Base-by-base conservation (phyloP, 1,139 yeast genomes). In the Sugiyamaella neomexicana region DNA sequence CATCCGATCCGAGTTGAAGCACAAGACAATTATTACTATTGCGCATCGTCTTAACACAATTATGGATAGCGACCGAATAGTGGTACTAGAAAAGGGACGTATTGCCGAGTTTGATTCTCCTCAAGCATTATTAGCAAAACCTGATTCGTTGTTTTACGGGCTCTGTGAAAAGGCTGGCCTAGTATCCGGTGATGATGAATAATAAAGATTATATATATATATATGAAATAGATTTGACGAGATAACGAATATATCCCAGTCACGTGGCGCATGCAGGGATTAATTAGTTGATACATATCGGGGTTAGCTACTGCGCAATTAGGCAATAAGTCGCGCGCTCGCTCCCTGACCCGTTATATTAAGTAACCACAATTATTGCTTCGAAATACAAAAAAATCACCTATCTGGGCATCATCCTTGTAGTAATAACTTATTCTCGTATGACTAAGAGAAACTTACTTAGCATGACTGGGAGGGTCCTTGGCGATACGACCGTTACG, bases 21-120 rank as follows among this genome's bases (percentile, higher is more conserved):
- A 82, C 57, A 78, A 84, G 63, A 87, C 95, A 0, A 86, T 87
- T 55, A 70, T 87, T 50, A 86, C 95, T 0, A 86, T 87, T 62
- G 95, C 95, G 0, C 95, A 87, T 65, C 75, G 96, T 56, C 76
- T 89, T 55, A 89, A 87, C 62, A 88, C 96, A 0, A 87, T 89
- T 45, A 73, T 87, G 77, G 91, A 86, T 62, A 82, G 86, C 62
- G 96, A 89, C 63, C 77, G 78, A 55, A 84, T 89, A 45, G 71
- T 86, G 46, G 59, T 56, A 29, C 46, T 56, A 29, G 59, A 54
- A 43, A 29, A 45, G 12, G 59, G 59, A 5, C 23, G 36, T 7
- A 45, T 56, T 38, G 53, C 53, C 12, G 59, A 56, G 16, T 48
- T 48, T 39, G 59, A 51, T 43, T 37, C 53, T 9, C 56, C 56